Conservation (phyloP, 495 filamentous ascomycete species). For the Letharia lupina region DNA sequence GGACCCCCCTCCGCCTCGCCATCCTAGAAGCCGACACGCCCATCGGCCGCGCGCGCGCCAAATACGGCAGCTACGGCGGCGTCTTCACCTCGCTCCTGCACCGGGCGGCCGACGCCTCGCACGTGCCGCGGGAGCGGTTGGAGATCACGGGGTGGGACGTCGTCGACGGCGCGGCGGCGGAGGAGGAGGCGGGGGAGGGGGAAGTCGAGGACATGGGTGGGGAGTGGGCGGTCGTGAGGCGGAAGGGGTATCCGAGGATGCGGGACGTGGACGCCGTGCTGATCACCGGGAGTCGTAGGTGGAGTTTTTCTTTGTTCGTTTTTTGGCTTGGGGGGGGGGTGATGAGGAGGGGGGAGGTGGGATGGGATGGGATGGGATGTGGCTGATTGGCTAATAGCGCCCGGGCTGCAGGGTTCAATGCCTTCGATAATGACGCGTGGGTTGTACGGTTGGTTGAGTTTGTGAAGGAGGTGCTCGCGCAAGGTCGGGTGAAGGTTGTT, state of each 20-base stretch:
- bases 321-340: no score
- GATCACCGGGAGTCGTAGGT: conserved; percentile 62
- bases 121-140: conserved; percentile 41
- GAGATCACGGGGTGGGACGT: conserved; percentile 61
- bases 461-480: conserved; percentile 47
- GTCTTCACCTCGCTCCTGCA: conserved; percentile 60
- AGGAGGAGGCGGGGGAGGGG: conserved; percentile 5
- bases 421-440: conserved; percentile 67
- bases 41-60: conserved; percentile 42
- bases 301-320: background rate
- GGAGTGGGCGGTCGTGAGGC: conserved; percentile 10
- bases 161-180: conserved; percentile 38
- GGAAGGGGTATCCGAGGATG: conserved; percentile 52
- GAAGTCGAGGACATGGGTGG: conserved; percentile 9
- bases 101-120: conserved; percentile 38
- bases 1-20: conserved; percentile 63
- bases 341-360: no score
- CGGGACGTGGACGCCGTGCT: conserved; percentile 73
- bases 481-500: conserved; percentile 56
- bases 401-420: conserved; percentile 40
- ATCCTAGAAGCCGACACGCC: conserved; percentile 78
- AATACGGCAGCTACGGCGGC: conserved; percentile 64
- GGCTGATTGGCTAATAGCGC: background rate
- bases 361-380: background rate
- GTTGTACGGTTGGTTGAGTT: conserved; percentile 68